Base-by-base conservation (phyloP, 768 basidiomycete genomes). In the Suillus brevipes region DNA sequence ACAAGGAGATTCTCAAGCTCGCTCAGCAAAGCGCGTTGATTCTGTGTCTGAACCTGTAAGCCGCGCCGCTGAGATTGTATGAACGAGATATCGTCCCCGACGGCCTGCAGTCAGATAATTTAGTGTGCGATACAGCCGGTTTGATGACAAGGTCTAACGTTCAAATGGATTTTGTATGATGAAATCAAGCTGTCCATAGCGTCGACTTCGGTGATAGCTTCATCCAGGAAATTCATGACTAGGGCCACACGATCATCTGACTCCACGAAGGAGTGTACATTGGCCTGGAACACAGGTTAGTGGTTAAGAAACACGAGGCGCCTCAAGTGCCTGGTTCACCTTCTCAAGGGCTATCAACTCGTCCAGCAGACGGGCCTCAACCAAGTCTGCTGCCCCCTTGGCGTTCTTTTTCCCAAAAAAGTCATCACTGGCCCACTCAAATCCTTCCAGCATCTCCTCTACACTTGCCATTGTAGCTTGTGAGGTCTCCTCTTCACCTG, bases 361-460 rank as follows among this genome's bases (percentile, higher is more conserved):
- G 66, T 97, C 93, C 50, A 93, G 75, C 55, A 99, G 77, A 68
- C 95, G 81, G 28, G 92, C 90, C 77, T 99, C 95, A 66, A 99
- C 95, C 69, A 96, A 83, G 73, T 98, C 97, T 45, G 93, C 94
- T 9, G 92, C 88, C 13, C 90, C 90, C 70, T 85, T 83, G 20
- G 83, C 82, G 61, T 85, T 84, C 72, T 85, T 88, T 68, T 87
- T 80, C 16, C 84, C 86, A 52, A 90, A 80, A n/a, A 89, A 81
- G 73, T 89, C 89, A 63, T 90, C 91, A 66, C 88, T 90, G 5
- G 93, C 89, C 95, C 95, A 99, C 75, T 99, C 97, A 71, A 97
- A 97, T 0, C 97, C 96, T 71, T 99, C 97, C 31, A 99, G 83
- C 94, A 99, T 96, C 75, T 99, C 97, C 74, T 99, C 97, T 2